A percentile compares a stretch with the other conserved stretches of the same genome.
These are phyloP conservation scores for Metschnikowia hibisci DNA, from an alignment of 805 yeast genomes.

Conservation along the genomic window DNA sequence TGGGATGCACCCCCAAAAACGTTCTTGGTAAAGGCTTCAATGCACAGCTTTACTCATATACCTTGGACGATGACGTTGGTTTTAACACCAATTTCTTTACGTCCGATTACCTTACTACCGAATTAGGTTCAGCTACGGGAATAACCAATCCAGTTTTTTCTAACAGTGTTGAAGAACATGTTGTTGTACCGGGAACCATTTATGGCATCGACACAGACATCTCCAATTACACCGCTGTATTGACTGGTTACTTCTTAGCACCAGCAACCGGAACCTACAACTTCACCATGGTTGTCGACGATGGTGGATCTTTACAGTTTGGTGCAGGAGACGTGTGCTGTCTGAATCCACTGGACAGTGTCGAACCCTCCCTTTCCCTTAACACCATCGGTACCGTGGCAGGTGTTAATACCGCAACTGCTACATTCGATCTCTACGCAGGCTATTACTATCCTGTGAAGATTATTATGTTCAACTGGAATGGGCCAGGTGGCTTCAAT, in stretches of 20 bases:
- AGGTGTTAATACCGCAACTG: background rate
- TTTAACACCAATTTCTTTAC: constrained; percentile 9
- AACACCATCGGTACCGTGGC: constrained; percentile 1
- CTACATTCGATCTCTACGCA: constrained; percentile 4
- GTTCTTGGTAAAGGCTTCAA: constrained; percentile 7
- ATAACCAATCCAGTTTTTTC: constrained; percentile 10
- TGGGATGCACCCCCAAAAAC: background rate
- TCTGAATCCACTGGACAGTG: constrained; percentile 4
- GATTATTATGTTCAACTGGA: constrained; percentile 12
- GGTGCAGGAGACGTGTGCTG: constrained; percentile 13
- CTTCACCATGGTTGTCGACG: constrained; percentile 10
- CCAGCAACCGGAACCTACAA: constrained; percentile 8
- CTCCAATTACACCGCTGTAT: constrained; percentile 13
- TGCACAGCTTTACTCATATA: constrained; percentile 9
- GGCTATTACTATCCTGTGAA: constrained; percentile 12
- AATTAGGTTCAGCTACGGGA: constrained; percentile 5
- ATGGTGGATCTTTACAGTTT: constrained; percentile 13
- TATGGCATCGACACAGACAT: constrained; percentile 8
- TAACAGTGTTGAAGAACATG: background rate
- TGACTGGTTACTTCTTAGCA: constrained; percentile 11
- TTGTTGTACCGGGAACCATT: background rate
- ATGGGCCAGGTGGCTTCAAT: constrained; percentile 3
- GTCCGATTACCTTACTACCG: constrained; percentile 5
- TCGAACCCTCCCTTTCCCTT: background rate
- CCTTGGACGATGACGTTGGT: constrained; percentile 2